Base-by-base conservation (phyloP, 2,329 filamentous ascomycete species). In the Scytalidium sp. region DNA sequence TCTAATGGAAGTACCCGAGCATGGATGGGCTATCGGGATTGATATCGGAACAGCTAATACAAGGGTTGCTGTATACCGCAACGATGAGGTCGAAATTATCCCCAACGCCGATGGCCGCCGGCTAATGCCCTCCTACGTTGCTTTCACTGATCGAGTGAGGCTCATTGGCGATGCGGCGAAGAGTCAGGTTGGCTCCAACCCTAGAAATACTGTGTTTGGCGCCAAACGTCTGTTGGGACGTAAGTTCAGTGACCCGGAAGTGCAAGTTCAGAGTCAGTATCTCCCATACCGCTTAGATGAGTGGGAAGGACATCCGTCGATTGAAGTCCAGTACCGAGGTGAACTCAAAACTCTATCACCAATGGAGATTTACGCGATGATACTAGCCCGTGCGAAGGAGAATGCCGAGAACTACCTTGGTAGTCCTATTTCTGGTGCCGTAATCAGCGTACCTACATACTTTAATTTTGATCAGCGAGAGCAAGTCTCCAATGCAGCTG, bases 381-480 rank as follows among this genome's bases (percentile, higher is more conserved):
- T 99, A 62, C 84, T 99, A 63, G 86, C 84, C 78, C 97, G 97
- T 90, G 93, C 97, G 93, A 96, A 96, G 84, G 94, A 99, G 78
- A 91, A 97, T 71, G 94, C 94, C 67, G 94, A 99, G 83, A 83
- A 81, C 75, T 97, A 99, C 84, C 85, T 99, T 66, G 94, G 91
- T 75, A 96, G 95, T 87, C 96, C 94, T 81, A 91, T 97, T 67
- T 86, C 94, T 78, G 97, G 97, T 85, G 94, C 94, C 59, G 94
- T 99, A 72, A 92, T 99, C 75, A 99, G 94, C 56, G 94, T 97
- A 51, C 94, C 94, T 51, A 94, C 94, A 70, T 99, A 99, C 84
- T 99, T 99, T 90, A 97, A 97, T 83, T 94, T 97, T 85, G 96
- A 96, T 82, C 94, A 99, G 82, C 88, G 94, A 78, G 94, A 97